Conservation (phyloP, 352 stramenopile genomes). For the Phytophthora litchii region DNA sequence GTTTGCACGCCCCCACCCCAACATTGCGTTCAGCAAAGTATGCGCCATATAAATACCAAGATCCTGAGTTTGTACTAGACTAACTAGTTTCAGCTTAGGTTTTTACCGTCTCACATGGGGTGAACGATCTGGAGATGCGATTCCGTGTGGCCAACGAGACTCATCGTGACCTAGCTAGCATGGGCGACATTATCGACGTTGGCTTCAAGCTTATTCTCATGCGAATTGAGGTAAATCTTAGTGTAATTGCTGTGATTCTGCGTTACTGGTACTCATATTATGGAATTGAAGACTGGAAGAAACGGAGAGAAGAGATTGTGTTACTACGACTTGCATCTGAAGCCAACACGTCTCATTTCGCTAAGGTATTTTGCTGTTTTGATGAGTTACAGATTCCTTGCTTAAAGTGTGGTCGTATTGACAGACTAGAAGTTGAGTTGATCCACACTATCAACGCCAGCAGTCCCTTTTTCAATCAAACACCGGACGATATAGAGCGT, state of each 20-base stretch:
- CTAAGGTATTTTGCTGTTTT: constrained; percentile 36
- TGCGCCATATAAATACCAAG: not conserved
- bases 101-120: constrained; percentile 46
- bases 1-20: constrained; percentile 54
- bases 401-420: not conserved
- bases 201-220: constrained; percentile 72
- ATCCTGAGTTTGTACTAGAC: not conserved
- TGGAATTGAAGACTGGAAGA: constrained; percentile 34
- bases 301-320: constrained; percentile 56
- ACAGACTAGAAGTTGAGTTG: constrained; percentile 61
- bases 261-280: not conserved
- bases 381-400: too few species aligned
- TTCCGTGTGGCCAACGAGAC: constrained; percentile 68
- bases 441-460: constrained; percentile 46
- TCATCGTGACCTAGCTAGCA: constrained; percentile 42
- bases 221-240: constrained; percentile 52
- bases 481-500: constrained; percentile 29
- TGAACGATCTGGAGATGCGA: constrained; percentile 47
- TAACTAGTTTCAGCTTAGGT: constrained; percentile 26
- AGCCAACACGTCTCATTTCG: constrained; percentile 54
- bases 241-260: not conserved
- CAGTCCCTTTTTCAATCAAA: constrained; percentile 56
- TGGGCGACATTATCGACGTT: constrained; percentile 58
- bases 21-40: constrained; percentile 58
- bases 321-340: constrained; percentile 64